These are phyloP conservation scores for Lophiostoma macrostomum DNA, from an alignment of 495 filamentous ascomycete species.

Conservation along the genomic window DNA sequence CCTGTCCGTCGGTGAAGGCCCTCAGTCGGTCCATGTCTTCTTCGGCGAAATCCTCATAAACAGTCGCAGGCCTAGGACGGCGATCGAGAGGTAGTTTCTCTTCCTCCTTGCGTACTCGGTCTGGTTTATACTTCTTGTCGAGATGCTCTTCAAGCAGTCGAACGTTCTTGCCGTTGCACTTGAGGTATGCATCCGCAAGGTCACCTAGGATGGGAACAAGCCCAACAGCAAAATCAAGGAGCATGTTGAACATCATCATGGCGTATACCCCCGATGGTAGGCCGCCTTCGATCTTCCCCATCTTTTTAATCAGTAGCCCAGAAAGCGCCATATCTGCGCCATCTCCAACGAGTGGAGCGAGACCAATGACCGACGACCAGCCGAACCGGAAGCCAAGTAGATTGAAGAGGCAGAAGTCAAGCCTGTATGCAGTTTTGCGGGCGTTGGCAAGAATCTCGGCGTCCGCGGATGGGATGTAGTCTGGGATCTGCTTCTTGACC, in stretches of 20 bases:
- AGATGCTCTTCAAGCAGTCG: slow-evolving; percentile 38
- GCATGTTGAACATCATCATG: slow-evolving; percentile 75
- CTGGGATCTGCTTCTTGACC: slow-evolving; percentile 44
- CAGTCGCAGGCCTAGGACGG: slow-evolving; percentile 37
- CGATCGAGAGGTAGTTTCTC: slow-evolving; percentile 5
- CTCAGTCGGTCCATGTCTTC: slow-evolving; percentile 24
- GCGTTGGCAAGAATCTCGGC: slow-evolving; percentile 73
- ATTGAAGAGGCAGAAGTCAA: slow-evolving; percentile 77
- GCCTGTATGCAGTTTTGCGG: slow-evolving; percentile 72
- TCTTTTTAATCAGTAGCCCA: slow-evolving; percentile 64
- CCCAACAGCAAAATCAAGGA: slow-evolving; percentile 76
- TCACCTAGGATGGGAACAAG: slow-evolving; percentile 85
- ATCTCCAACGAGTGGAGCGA: slow-evolving; percentile 77
- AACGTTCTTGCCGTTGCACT: slow-evolving; percentile 41
- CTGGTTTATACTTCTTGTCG: slow-evolving; percentile 40
- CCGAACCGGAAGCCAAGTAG: slow-evolving; percentile 75
- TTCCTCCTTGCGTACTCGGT: slow-evolving; percentile 19
- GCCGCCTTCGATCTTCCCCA: slow-evolving; percentile 66
- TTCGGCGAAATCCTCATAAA: slow-evolving; percentile 42
- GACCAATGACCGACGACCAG: slow-evolving; percentile 74
- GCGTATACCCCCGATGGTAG: slow-evolving; percentile 54
- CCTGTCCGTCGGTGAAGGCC: slow-evolving; percentile 8
- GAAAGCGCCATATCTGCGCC: slow-evolving; percentile 65
- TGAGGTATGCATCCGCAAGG: slow-evolving; percentile 60
- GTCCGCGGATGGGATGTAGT: slow-evolving; percentile 71